phyloP scores from a whole-genome alignment of 129 eudicot genomes.

The Artemisia argyi region DNA sequence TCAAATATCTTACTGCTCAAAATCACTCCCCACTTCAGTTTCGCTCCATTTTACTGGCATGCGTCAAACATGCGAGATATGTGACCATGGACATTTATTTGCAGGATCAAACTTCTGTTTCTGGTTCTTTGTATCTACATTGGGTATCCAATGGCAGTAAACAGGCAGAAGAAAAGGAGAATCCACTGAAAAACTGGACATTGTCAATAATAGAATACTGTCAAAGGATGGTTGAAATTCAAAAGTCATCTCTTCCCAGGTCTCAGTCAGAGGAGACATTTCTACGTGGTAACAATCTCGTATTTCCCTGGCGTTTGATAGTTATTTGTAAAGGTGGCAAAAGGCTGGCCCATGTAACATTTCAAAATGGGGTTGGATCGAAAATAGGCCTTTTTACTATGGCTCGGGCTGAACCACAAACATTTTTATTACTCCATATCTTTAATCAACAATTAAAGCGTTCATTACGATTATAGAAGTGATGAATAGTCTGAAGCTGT shows the following conservation, averaged over 20 bases:
- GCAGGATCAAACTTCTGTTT: conserved; percentile 58
- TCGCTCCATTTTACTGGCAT: conserved; percentile 11
- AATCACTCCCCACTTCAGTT: conserved; percentile 10
- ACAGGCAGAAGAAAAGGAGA: conserved; percentile 28
- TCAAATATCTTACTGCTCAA: conserved; percentile 42
- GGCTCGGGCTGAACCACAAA: no score
- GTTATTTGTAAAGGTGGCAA: no score
- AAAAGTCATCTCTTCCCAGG: conserved; percentile 41
- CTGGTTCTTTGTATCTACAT: conserved; percentile 43
- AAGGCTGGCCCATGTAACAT: no score
- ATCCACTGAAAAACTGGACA: conserved; percentile 46
- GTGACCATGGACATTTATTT: conserved; percentile 24
- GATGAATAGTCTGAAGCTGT: no score
- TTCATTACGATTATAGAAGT: no score
- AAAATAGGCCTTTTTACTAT: no score
- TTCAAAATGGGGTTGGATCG: no score
- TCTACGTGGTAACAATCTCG: conserved; percentile 46
- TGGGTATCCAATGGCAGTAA: conserved; percentile 22
- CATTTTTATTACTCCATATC: no score
- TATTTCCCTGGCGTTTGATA: no score
- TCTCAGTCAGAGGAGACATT: conserved; percentile 46
- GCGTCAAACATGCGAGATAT: conserved; percentile 17
- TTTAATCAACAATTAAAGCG: no score
- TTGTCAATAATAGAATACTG: conserved; percentile 49
- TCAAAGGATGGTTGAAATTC: conserved; percentile 38